Base-by-base conservation (phyloP, 1,284 basidiomycete genomes). In the Meira nashicola region DNA sequence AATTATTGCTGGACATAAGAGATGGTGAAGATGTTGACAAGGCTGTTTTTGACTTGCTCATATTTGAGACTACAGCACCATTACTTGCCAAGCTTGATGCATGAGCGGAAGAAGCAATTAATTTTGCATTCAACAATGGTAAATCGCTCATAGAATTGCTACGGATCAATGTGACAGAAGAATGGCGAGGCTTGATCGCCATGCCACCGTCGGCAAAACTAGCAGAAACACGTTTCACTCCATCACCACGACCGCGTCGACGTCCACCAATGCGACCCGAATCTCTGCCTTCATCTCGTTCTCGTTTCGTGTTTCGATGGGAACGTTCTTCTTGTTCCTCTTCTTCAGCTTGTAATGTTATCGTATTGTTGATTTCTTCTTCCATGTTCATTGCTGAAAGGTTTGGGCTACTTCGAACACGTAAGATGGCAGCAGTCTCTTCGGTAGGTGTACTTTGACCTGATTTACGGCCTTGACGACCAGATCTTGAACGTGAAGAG, bases 361-460 rank as follows among this genome's bases (percentile, higher is more conserved):
- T 17, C 17, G 40, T 43, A 2, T 43, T 40, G n/a, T n/a, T 43
- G n/a, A 43, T 10, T 21, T 43, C 41, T 25, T 25, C n/a, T 48
- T 25, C 25, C 21, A 6, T 5, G 3, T 14, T 25, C 46, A 48
- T 21, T 5, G 46, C 17, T 6, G 46, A 25, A 9, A 73, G 55
- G 28, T 70, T 60, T 4, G 68, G 65, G 28, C 61, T 66, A 39
- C 67, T 71, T 38, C 65, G 60, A 14, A 70, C 68, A 37, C 47
- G 60, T 9, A 63, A 57, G n/a, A 71, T 62, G 21, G 17, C 4
- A 25, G 25, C 46, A 48, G 7, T 14, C 17, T 23, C 46, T 21
- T 19, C 40, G 14, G 19, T 43, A 15, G 14, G 15, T 19, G 19
- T 43, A 15, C 14, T 43, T 3, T 15, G 19, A 43, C 19, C 40